These are phyloP conservation scores for Sodiomyces alkalinus DNA, from an alignment of 2,329 filamentous ascomycete genomes.

Conservation along the genomic window DNA sequence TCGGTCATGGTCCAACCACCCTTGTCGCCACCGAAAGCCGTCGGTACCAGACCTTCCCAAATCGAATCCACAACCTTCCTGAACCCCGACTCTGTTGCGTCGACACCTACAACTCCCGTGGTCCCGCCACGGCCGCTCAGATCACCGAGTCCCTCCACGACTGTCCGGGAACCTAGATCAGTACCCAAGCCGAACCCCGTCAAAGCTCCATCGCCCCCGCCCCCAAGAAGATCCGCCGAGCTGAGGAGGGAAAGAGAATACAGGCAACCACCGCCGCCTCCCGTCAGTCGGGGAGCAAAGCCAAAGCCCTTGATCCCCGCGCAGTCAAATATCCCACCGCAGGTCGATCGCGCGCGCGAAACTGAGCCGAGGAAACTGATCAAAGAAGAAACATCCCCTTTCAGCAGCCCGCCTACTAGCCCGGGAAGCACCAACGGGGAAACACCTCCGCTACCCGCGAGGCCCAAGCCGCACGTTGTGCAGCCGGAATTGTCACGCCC, in stretches of 20 bases:
- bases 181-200: slow-evolving; percentile 33
- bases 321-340: too few species aligned
- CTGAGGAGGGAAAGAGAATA: slow-evolving; percentile 30
- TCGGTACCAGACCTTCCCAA: slow-evolving; percentile 16
- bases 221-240: slow-evolving; percentile 47
- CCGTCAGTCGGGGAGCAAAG: slow-evolving; percentile 69
- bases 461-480: slow-evolving; percentile 17
- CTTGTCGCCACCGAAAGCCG: slow-evolving; percentile 46
- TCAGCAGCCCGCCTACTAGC: slow-evolving; percentile 72
- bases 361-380: slow-evolving; percentile 20
- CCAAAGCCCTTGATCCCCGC: slow-evolving; percentile 38
- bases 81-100: slow-evolving; percentile 29
- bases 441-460: slow-evolving; percentile 32
- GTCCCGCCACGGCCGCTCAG: slow-evolving; percentile 30
- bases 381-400: slow-evolving; percentile 51
- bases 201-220: slow-evolving; percentile 46
- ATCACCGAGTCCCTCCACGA: slow-evolving; percentile 40
- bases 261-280: slow-evolving; percentile 45
- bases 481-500: slow-evolving; percentile 14
- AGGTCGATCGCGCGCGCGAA: too few species aligned
- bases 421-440: slow-evolving; percentile 41
- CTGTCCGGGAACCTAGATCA: slow-evolving; percentile 28
- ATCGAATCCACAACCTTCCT: slow-evolving; percentile 30
- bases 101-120: slow-evolving; percentile 23
- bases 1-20: slow-evolving; percentile 56